These are phyloP conservation scores for Colletotrichum somersetense DNA, from an alignment of 2,329 filamentous ascomycete species.

Conservation along the genomic window DNA sequence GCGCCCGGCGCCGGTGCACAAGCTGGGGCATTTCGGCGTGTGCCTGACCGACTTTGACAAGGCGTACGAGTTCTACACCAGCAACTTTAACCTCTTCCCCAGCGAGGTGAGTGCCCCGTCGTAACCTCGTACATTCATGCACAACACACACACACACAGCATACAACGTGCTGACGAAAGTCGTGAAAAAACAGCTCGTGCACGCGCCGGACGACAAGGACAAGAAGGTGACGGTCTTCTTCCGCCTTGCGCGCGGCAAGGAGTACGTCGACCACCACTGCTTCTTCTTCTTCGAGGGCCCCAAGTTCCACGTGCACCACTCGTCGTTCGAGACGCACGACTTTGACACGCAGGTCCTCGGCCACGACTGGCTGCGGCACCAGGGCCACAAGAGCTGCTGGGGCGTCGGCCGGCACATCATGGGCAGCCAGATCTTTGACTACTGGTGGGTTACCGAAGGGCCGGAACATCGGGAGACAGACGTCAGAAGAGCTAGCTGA, in stretches of 20 bases:
- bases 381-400: conserved; percentile 75
- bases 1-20: conserved; percentile 62
- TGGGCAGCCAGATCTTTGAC: conserved; percentile 77
- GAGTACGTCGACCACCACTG: conserved; percentile 64
- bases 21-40: conserved; percentile 67
- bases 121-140: no score
- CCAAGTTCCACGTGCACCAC: conserved; percentile 72
- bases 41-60: conserved; percentile 65
- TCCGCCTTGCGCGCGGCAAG: conserved; percentile 58
- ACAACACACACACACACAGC: neutral
- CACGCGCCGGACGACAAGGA: conserved; percentile 39
- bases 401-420: conserved; percentile 78
- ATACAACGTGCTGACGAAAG: neutral
- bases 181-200: conserved; percentile 37
- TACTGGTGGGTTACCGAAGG: conserved; percentile 44
- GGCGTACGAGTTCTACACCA: conserved; percentile 62
- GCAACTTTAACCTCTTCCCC: conserved; percentile 64
- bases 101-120: conserved; percentile 56
- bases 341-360: conserved; percentile 77
- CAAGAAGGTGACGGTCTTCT: conserved; percentile 60
- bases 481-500: neutral
- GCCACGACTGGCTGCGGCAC: conserved; percentile 75
- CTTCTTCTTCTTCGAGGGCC: conserved; percentile 64
- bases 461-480: neutral
- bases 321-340: conserved; percentile 78